phyloP scores from a whole-genome alignment of 2,329 filamentous ascomycete species.

The Fusarium euwallaceae region DNA sequence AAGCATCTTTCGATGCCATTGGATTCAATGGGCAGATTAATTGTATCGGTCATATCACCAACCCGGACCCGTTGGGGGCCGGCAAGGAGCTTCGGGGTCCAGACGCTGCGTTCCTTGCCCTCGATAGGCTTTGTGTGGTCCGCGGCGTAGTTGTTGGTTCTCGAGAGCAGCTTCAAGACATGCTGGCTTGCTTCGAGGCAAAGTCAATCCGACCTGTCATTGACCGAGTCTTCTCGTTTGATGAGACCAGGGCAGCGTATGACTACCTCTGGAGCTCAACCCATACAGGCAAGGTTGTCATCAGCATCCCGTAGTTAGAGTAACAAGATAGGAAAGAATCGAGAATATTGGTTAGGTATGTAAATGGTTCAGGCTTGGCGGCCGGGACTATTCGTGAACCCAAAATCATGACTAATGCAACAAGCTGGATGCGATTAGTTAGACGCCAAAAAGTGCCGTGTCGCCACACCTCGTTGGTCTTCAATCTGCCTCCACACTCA shows the following conservation, averaged over 20 bases:
- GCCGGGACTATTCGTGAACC: background rate
- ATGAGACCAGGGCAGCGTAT: slow-evolving; percentile 13
- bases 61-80: slow-evolving; percentile 17
- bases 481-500: background rate
- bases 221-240: slow-evolving; percentile 15
- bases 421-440: background rate
- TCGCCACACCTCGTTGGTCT: background rate
- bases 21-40: slow-evolving; percentile 17
- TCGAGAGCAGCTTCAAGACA: slow-evolving; percentile 28
- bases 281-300: slow-evolving; percentile 26
- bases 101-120: slow-evolving; percentile 22
- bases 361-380: background rate
- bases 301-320: slow-evolving; percentile 7
- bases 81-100: slow-evolving; percentile 19
- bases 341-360: background rate
- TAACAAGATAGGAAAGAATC: background rate
- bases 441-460: background rate
- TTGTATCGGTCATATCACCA: slow-evolving; percentile 22
- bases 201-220: slow-evolving; percentile 20
- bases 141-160: slow-evolving; percentile 30
- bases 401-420: background rate
- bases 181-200: slow-evolving; percentile 28
- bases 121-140: slow-evolving; percentile 21
- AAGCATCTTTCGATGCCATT: slow-evolving; percentile 22
- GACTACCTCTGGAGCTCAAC: slow-evolving; percentile 27